Base-by-base conservation (phyloP, 1,139 yeast genomes). In the Debaryomyces udenii region DNA sequence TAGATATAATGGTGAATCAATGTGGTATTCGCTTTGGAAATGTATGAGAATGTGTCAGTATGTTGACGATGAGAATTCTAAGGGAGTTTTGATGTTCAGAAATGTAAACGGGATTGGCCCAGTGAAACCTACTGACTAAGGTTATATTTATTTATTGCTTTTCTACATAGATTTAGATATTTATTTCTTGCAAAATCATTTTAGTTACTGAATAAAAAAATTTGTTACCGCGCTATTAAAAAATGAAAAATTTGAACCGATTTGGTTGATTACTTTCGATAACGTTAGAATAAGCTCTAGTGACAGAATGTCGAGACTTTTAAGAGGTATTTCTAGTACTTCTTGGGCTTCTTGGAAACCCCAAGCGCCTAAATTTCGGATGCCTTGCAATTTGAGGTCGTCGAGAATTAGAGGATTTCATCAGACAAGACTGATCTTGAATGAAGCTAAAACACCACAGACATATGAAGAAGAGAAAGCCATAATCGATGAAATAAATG, bases 81-180 rank as follows among this genome's bases (percentile, higher is more conserved):
- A 80, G 51, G 95, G 91, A 43, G 82, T 86, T 46, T 66, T 73
- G 70, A 86, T 86, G 93, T 86, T 74, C 66, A 79, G 94, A 71
- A 86, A 86, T 64, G 66, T 74, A 56, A 86, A 86, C 66, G 66
- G 66, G 18, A 47, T 55, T 41, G 74, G 74, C 26, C 49, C 50
- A 27, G 64, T 66, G 30, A 56, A 55, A 41, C 68, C 68, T 47
- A 56, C 48, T 46, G 61, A 64, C 47, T 62, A 60, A 37, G 9
- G 7, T 11, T 10, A 10, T 22, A 9, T 22, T 17, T 16, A 16
- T 27, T 26, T 23, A 7, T 10, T 32, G 15, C 17, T 24, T 16
- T 18, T 18, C 22, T 31, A 26, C 27, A 18, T 38, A 27, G 24
- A 13, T 27, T 14, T 18, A 35, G 27, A 35, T 17, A 35, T 28